These are phyloP conservation scores for Colletotrichum truncatum DNA, from an alignment of 2,329 filamentous ascomycete species.

Conservation along the genomic window DNA sequence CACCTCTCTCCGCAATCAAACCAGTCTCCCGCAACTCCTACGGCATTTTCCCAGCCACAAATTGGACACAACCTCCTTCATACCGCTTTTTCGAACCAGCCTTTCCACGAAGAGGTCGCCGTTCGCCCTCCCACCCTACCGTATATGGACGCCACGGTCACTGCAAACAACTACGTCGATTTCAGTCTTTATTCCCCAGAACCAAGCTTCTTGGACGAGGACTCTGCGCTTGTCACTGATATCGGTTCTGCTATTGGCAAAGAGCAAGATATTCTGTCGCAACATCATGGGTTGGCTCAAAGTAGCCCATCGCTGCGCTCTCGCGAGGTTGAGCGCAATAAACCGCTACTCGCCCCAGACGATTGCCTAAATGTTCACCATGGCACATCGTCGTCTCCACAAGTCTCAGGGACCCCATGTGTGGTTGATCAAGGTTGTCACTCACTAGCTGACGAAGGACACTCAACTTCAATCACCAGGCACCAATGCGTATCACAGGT, in stretches of 20 bases:
- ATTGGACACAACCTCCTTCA: not conserved
- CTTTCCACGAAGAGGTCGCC: not conserved
- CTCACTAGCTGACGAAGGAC: not conserved
- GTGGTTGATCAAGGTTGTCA: not conserved
- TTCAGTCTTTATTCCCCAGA: slow-evolving; percentile 65
- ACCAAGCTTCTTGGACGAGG: slow-evolving; percentile 59
- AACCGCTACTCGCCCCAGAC: not conserved
- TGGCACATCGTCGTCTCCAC: not conserved
- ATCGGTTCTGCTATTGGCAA: slow-evolving; percentile 11
- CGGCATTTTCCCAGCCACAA: slow-evolving; percentile 34
- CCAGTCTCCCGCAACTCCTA: slow-evolving; percentile 43
- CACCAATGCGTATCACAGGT: not conserved
- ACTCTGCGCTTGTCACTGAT: slow-evolving; percentile 46
- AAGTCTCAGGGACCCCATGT: not conserved
- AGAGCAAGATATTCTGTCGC: not conserved
- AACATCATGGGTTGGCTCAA: not conserved
- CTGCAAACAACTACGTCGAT: slow-evolving; percentile 58
- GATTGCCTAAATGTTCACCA: not conserved
- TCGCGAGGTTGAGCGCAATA: not conserved
- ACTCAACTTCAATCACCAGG: not conserved
- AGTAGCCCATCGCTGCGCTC: not conserved
- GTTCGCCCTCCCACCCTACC: slow-evolving; percentile 42
- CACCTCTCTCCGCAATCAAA: slow-evolving; percentile 49
- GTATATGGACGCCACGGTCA: slow-evolving; percentile 48
- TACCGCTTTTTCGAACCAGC: not conserved